Percentiles rank a stretch among this genome's conserved stretches.
phyloP scores from a whole-genome alignment of 768 basidiomycete species.

The Boletus subparvulus region DNA sequence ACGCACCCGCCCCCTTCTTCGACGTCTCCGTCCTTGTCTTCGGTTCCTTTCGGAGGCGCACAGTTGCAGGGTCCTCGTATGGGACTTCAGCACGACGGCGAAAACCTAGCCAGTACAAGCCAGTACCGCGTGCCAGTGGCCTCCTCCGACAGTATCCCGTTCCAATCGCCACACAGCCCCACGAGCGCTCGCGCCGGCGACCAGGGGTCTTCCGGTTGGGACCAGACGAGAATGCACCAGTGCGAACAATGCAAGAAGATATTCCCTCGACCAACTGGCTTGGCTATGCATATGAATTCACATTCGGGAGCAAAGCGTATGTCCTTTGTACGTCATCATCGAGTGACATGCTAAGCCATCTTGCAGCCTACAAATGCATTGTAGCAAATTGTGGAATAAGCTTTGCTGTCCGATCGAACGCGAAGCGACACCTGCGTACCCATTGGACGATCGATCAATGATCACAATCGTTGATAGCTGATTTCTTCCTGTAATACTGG shows the following conservation, averaged over 20 bases:
- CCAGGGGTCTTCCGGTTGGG: conserved; percentile 11
- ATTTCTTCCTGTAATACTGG: no score
- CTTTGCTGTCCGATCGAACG: conserved; percentile 80
- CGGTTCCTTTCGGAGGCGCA: conserved; percentile 3
- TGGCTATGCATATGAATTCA: conserved; percentile 54
- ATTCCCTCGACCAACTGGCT: conserved; percentile 52
- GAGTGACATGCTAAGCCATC: conserved; percentile 5
- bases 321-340: conserved; percentile 14
- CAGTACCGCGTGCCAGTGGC: conserved; percentile 10
- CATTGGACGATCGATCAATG: conserved; percentile 44
- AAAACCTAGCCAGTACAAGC: conserved; percentile 8
- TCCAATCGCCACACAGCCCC: conserved; percentile 12
- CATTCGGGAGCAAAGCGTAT: conserved; percentile 52
- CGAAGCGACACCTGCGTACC: conserved; percentile 74
- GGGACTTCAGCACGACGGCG: conserved; percentile 21
- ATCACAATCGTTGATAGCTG: no score
- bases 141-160: conserved; percentile 2
- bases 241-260: conserved; percentile 44
- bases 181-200: conserved; percentile 2
- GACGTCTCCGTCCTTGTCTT: not conserved
- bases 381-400: conserved; percentile 61
- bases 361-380: conserved; percentile 43
- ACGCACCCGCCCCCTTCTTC: conserved; percentile 6
- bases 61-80: conserved; percentile 23
- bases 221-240: conserved; percentile 47